Evolutionary conservation across 2,329 filamentous ascomycete genomes (phyloP).

Genomic region (Exophiala sideris): DNA sequence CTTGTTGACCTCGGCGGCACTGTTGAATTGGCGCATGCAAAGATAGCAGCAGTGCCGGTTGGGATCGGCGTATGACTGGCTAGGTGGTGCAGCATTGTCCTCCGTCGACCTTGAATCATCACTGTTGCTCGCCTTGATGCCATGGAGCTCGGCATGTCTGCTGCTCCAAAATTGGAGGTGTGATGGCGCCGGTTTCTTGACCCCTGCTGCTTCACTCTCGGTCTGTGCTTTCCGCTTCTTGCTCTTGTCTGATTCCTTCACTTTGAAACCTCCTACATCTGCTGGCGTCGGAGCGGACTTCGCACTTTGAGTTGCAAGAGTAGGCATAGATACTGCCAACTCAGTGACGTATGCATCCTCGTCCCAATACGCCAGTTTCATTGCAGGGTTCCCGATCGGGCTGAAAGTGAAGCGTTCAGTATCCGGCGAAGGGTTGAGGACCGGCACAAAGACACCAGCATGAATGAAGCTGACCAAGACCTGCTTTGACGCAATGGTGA

Average conservation of each 20-base stretch:
- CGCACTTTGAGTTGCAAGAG: slow-evolving; percentile 9
- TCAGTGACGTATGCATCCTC: slow-evolving; percentile 68
- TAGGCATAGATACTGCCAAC: slow-evolving; percentile 54
- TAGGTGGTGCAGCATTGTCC: slow-evolving; percentile 37
- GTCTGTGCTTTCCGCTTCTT: slow-evolving; percentile 40
- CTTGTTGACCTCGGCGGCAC: slow-evolving; percentile 52
- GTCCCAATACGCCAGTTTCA: slow-evolving; percentile 75
- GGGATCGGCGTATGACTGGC: slow-evolving; percentile 60
- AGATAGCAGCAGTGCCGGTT: slow-evolving; percentile 58
- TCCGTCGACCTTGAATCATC: slow-evolving; percentile 34
- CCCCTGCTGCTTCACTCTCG: slow-evolving; percentile 37
- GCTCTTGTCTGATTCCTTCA: slow-evolving; percentile 31
- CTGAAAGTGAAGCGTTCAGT: slow-evolving; percentile 65
- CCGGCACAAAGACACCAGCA: slow-evolving; percentile 78
- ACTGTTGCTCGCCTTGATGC: slow-evolving; percentile 36
- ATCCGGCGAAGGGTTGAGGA: slow-evolving; percentile 58
- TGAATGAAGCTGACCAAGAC: slow-evolving; percentile 74
- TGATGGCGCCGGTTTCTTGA: slow-evolving; percentile 55
- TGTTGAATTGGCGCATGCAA: slow-evolving; percentile 59
- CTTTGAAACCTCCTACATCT: slow-evolving; percentile 31
- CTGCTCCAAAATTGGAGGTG: slow-evolving; percentile 71
- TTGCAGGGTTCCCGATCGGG: slow-evolving; percentile 63
- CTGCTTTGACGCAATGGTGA: slow-evolving; percentile 71
- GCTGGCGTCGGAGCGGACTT: background rate
- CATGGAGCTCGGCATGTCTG: slow-evolving; percentile 65